Evolutionary conservation across 805 yeast species (phyloP).

Genomic region (Candida silvicultrix): DNA sequence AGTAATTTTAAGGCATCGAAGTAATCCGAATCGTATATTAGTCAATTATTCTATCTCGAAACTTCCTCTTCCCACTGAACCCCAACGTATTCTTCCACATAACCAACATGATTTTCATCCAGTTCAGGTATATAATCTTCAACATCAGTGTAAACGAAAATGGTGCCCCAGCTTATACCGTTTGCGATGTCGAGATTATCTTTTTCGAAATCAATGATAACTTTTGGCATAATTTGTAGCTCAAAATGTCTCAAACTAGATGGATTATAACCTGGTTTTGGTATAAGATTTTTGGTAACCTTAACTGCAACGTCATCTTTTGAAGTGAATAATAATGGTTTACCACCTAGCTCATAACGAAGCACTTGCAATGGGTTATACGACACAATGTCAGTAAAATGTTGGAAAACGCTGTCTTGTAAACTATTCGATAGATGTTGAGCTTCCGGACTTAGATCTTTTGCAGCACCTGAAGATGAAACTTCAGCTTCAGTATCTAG

Average conservation of each 20-base stretch:
- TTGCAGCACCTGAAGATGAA: slow-evolving; percentile 18
- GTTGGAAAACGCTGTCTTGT: slow-evolving; percentile 62
- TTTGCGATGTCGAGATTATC: slow-evolving; percentile 35
- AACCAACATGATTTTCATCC: slow-evolving; percentile 67
- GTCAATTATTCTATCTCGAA: slow-evolving; percentile 3
- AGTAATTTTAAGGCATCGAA: no score
- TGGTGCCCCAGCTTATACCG: slow-evolving; percentile 99
- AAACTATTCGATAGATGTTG: slow-evolving; percentile 47
- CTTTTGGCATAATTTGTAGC: slow-evolving; percentile 90
- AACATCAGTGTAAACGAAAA: slow-evolving; percentile 70
- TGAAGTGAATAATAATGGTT: slow-evolving; percentile 64
- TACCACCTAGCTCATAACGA: slow-evolving; percentile 76
- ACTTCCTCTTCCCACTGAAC: slow-evolving; percentile 75
- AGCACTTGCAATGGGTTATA: slow-evolving; percentile 85
- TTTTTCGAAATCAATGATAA: slow-evolving; percentile 75
- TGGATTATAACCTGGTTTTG: slow-evolving; percentile 57
- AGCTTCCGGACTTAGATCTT: slow-evolving; percentile 31
- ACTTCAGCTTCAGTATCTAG: slow-evolving; percentile 35
- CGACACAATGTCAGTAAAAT: slow-evolving; percentile 67
- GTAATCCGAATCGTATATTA: no score
- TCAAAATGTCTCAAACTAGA: slow-evolving; percentile 63
- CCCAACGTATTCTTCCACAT: slow-evolving; percentile 73
- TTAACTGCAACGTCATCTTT: slow-evolving; percentile 47
- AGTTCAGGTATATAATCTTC: slow-evolving; percentile 55
- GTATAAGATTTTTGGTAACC: slow-evolving; percentile 36